Evolutionary conservation across 257 asterid species (phyloP).

Genomic region (Euphrasia confusa): DNA sequence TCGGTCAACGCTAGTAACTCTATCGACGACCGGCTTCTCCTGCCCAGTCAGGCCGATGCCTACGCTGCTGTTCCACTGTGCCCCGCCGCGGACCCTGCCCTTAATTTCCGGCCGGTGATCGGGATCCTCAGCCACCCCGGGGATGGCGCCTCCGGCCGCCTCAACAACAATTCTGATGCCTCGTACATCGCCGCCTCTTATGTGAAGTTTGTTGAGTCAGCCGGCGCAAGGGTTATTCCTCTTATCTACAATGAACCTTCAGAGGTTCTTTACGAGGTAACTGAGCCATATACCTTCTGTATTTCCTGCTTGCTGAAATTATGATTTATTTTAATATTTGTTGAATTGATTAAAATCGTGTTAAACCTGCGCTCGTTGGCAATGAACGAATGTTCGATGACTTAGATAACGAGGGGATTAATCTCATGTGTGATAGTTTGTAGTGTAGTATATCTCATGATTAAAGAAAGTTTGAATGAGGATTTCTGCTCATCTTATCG

Average conservation of each 20-base stretch:
- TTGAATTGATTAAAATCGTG: too few species aligned
- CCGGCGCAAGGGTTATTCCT: conserved; percentile 93
- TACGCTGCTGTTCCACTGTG: conserved; percentile 34
- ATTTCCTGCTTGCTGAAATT: conserved; percentile 9
- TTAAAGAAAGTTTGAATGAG: too few species aligned
- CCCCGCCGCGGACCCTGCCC: conserved; percentile 47
- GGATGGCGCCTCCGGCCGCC: conserved; percentile 84
- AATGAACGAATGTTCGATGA: too few species aligned
- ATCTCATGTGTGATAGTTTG: too few species aligned
- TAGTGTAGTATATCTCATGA: too few species aligned
- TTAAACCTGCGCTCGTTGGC: too few species aligned
- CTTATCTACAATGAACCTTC: conserved; percentile 70
- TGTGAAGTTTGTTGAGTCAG: conserved; percentile 84
- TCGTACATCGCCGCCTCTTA: conserved; percentile 89
- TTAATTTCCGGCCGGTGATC: conserved; percentile 73
- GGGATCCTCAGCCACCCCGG: conserved; percentile 89
- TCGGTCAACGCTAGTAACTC: conserved; percentile 27
- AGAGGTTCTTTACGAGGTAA: conserved; percentile 49
- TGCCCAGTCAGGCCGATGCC: conserved; percentile 38
- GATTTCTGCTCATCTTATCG: background rate
- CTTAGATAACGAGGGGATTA: too few species aligned
- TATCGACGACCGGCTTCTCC: conserved; percentile 29
- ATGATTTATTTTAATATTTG: background rate
- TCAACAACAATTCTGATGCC: conserved; percentile 48
- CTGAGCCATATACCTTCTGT: background rate